These are phyloP conservation scores for Ascochyta koolunga DNA, from an alignment of 2,329 filamentous ascomycete species.

Conservation along the genomic window DNA sequence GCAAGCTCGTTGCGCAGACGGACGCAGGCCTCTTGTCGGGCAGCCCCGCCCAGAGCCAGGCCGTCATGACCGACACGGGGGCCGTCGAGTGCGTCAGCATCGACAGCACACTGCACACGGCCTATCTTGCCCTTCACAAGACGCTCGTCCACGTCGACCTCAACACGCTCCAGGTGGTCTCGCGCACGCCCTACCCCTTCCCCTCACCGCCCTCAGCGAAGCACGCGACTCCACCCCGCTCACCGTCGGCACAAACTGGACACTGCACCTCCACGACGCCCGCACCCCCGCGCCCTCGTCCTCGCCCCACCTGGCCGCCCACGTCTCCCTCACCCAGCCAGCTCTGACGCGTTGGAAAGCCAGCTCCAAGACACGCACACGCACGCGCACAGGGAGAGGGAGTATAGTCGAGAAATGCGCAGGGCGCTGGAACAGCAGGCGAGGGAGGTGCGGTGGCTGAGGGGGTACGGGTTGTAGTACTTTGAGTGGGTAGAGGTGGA, in stretches of 20 bases:
- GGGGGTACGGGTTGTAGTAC: slow-evolving; percentile 66
- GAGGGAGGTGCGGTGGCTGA: slow-evolving; percentile 77
- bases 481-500: no score
- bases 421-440: slow-evolving; percentile 77
- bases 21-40: slow-evolving; percentile 69
- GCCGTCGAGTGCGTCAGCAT: slow-evolving; percentile 85
- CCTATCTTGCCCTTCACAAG: slow-evolving; percentile 81
- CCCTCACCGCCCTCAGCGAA: slow-evolving; percentile 80
- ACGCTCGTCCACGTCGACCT: slow-evolving; percentile 83
- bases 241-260: slow-evolving; percentile 81
- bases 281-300: slow-evolving; percentile 51
- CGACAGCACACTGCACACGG: slow-evolving; percentile 69
- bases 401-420: slow-evolving; percentile 75
- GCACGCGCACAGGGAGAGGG: slow-evolving; percentile 65
- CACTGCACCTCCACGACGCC: slow-evolving; percentile 82
- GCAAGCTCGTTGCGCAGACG: slow-evolving; percentile 70
- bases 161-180: slow-evolving; percentile 70
- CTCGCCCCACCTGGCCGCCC: slow-evolving; percentile 55
- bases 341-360: no score
- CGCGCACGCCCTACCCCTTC: slow-evolving; percentile 76
- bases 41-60: slow-evolving; percentile 53
- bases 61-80: slow-evolving; percentile 71
- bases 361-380: no score
- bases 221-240: slow-evolving; percentile 70
- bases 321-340: slow-evolving; percentile 78